Conservation (phyloP, 352 stramenopile genomes). For the Globisporangium cederbergense region DNA sequence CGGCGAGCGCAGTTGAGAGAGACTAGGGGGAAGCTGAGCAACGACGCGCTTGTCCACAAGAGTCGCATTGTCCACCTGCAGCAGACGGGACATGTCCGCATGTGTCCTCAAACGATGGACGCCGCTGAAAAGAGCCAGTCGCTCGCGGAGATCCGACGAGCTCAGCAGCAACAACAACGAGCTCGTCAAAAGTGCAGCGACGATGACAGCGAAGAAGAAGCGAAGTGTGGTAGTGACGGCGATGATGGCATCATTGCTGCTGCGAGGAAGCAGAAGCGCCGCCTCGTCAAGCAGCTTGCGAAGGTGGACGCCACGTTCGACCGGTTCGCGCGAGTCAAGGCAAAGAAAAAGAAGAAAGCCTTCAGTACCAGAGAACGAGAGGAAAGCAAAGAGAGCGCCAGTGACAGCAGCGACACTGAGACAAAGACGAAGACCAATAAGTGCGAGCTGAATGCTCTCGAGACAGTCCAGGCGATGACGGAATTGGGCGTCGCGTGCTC, state of each 20-base stretch:
- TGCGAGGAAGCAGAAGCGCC: slow-evolving; percentile 12
- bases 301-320: slow-evolving; percentile 17
- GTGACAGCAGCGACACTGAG: slow-evolving; percentile 28
- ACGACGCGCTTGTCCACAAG: slow-evolving; percentile 45
- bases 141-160: slow-evolving; percentile 5
- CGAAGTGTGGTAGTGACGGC: background rate
- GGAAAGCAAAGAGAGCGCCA: slow-evolving; percentile 27
- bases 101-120: slow-evolving; percentile 39
- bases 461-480: slow-evolving; percentile 66
- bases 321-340: slow-evolving; percentile 17
- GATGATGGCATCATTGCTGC: background rate
- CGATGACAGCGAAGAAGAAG: slow-evolving; percentile 5
- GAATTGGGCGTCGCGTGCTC: slow-evolving; percentile 62
- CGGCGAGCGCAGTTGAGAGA: slow-evolving; percentile 21
- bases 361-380: slow-evolving; percentile 15
- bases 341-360: background rate
- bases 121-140: background rate
- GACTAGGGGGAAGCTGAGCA: slow-evolving; percentile 31
- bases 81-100: slow-evolving; percentile 59
- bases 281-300: slow-evolving; percentile 15
- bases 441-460: slow-evolving; percentile 33
- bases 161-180: slow-evolving; percentile 6
- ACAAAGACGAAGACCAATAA: slow-evolving; percentile 3
- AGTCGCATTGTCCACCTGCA: slow-evolving; percentile 74
- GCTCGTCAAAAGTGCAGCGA: slow-evolving; percentile 12